Evolutionary conservation across 768 basidiomycete genomes (phyloP).

Genomic region (Saitozyma podzolica): DNA sequence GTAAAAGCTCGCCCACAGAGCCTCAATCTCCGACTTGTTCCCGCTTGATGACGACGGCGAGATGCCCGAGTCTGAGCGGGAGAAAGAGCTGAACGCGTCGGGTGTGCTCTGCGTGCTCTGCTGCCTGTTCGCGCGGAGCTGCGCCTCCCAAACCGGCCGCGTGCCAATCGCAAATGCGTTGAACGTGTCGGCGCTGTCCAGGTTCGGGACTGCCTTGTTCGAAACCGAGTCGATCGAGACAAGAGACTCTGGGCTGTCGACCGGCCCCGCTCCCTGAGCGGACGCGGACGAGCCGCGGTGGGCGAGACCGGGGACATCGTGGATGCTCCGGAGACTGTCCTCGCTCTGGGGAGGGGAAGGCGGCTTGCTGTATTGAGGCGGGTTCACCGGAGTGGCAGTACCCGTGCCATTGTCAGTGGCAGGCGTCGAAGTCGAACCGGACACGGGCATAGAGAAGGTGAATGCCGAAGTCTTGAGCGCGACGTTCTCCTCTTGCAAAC

Average conservation of each 20-base stretch:
- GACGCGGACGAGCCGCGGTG: conserved; percentile 13
- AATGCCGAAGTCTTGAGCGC: conserved; percentile 77
- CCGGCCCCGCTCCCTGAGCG: not conserved
- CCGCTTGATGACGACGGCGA: conserved; percentile 13
- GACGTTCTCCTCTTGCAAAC: conserved; percentile 84
- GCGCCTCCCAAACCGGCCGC: conserved; percentile 9
- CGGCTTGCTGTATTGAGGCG: conserved; percentile 17
- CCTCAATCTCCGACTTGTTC: conserved; percentile 38
- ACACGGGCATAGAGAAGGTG: conserved; percentile 74
- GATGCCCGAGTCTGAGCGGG: not conserved
- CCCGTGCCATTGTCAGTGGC: not conserved
- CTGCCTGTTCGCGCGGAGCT: conserved; percentile 1
- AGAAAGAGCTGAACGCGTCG: not conserved
- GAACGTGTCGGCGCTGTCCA: conserved; percentile 23
- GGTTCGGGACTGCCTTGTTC: conserved; percentile 1
- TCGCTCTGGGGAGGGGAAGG: conserved; percentile 35
- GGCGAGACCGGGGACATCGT: conserved; percentile 21
- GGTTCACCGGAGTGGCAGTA: not conserved
- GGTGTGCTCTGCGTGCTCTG: not conserved
- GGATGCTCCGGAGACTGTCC: conserved; percentile 26
- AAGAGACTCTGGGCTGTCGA: conserved; percentile 31
- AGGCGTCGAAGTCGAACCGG: conserved; percentile 20
- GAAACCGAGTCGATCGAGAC: conserved; percentile 19
- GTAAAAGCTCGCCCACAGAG: conserved; percentile 43
- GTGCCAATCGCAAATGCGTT: conserved; percentile 25